phyloP scores from a whole-genome alignment of 345 rosid species.

The Raphanus raphanistrum region DNA sequence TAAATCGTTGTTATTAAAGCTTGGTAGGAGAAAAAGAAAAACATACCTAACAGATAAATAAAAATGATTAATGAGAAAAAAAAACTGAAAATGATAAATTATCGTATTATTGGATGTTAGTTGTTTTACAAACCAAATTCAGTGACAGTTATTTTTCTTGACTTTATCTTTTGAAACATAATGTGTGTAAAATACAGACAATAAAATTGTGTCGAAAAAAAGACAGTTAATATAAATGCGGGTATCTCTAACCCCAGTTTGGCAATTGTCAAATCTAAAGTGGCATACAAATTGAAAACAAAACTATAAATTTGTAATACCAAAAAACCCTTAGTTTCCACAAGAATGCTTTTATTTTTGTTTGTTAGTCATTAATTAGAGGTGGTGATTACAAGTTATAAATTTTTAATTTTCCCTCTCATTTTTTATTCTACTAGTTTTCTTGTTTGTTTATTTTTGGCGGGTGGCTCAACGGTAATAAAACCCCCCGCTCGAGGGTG shows the following conservation, averaged over 20 bases:
- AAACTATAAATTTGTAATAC: neutral
- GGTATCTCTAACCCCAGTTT: neutral
- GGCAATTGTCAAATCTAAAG: neutral
- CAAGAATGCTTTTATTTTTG: neutral
- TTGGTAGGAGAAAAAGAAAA: neutral
- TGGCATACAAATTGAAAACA: slow-evolving; percentile 1
- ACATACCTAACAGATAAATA: neutral
- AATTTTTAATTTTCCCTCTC: slow-evolving; percentile 21
- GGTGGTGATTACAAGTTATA: neutral
- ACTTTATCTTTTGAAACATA: neutral
- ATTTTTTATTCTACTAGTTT: slow-evolving; percentile 9
- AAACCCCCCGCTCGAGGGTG: slow-evolving; percentile 33
- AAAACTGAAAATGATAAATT: neutral
- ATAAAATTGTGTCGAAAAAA: neutral
- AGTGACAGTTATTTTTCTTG: neutral
- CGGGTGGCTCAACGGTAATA: slow-evolving; percentile 31
- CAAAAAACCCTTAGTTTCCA: neutral
- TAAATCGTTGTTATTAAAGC: too few relatives aligned
- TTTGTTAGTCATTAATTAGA: neutral
- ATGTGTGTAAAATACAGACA: neutral
- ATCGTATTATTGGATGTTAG: neutral
- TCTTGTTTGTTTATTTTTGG: slow-evolving; percentile 21
- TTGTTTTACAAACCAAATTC: neutral
- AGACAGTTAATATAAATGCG: neutral
- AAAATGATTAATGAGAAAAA: neutral